A percentile compares a stretch with the other conserved stretches of the same genome.
These are phyloP conservation scores for Cystobasidium slooffiae DNA, from an alignment of 1,284 basidiomycete genomes.

Conservation along the genomic window DNA sequence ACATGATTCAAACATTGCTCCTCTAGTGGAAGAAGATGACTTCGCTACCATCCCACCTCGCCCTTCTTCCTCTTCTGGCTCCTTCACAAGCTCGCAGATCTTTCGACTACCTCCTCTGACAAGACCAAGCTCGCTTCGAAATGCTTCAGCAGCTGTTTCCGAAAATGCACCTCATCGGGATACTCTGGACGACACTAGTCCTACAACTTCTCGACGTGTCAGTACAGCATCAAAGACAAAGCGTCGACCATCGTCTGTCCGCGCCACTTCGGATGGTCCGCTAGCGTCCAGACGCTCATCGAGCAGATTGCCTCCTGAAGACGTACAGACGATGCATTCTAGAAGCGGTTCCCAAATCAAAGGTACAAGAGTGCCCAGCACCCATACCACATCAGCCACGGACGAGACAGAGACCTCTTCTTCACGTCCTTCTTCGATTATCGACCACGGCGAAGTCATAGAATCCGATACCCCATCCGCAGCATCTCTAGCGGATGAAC, in stretches of 20 bases:
- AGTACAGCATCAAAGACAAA: not conserved
- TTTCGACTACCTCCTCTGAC: too few species aligned
- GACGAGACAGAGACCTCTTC: not conserved
- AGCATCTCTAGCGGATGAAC: conserved; percentile 6
- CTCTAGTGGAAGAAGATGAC: too few species aligned
- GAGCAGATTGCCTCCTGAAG: not conserved
- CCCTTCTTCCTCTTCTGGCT: too few species aligned
- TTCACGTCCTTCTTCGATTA: conserved; percentile 6
- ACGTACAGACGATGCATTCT: not conserved
- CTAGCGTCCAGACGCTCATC: not conserved
- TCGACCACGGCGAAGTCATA: conserved; percentile 9
- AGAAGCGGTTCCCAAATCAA: not conserved
- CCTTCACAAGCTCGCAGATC: too few species aligned
- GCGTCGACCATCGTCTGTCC: not conserved
- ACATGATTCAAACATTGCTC: too few species aligned
- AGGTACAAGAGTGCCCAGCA: not conserved
- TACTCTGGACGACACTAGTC: too few species aligned
- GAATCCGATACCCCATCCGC: not conserved
- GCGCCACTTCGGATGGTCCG: not conserved
- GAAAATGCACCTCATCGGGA: too few species aligned
- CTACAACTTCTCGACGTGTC: not conserved
- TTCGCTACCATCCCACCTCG: too few species aligned
- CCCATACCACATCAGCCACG: not conserved
- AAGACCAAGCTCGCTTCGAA: too few species aligned
- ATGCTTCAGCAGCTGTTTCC: too few species aligned